These are phyloP conservation scores for Rostrohypoxylon terebratum DNA, from an alignment of 495 filamentous ascomycete genomes.

Conservation along the genomic window DNA sequence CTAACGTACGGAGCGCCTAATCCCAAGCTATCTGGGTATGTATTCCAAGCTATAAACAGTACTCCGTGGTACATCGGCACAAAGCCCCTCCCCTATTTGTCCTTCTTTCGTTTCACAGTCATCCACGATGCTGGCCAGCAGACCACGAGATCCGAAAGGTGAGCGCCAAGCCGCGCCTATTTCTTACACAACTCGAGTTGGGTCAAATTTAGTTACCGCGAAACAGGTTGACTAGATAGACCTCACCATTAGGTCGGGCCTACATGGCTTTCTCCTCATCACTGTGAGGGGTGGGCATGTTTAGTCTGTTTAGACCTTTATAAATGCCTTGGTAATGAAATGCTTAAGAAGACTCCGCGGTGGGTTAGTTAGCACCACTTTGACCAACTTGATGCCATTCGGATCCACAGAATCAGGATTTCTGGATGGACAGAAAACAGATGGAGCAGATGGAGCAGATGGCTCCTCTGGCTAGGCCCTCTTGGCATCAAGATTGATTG, in stretches of 20 bases:
- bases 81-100: not conserved
- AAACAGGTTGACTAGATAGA: constrained; percentile 2
- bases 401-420: constrained; percentile 35
- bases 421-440: constrained; percentile 20
- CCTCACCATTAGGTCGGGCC: not conserved
- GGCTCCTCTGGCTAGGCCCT: constrained; percentile 22
- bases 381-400: constrained; percentile 6
- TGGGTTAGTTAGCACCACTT: not conserved
- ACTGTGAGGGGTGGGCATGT: constrained; percentile 5
- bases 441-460: constrained; percentile 18
- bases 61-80: constrained; percentile 22
- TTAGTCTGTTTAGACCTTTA: not conserved
- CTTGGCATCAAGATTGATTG: constrained; percentile 43
- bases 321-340: constrained; percentile 3
- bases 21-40: not conserved
- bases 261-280: constrained; percentile 5
- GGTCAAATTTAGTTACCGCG: not conserved
- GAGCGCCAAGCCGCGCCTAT: constrained; percentile 14
- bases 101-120: not conserved
- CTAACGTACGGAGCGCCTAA: constrained; percentile 27
- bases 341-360: constrained; percentile 14
- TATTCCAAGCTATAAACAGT: constrained; percentile 3
- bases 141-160: constrained; percentile 2
- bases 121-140: constrained; percentile 2
- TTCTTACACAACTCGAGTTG: not conserved